Evolutionary conservation across 805 yeast species (phyloP).

Genomic region (Sugiyamaella smithiae): DNA sequence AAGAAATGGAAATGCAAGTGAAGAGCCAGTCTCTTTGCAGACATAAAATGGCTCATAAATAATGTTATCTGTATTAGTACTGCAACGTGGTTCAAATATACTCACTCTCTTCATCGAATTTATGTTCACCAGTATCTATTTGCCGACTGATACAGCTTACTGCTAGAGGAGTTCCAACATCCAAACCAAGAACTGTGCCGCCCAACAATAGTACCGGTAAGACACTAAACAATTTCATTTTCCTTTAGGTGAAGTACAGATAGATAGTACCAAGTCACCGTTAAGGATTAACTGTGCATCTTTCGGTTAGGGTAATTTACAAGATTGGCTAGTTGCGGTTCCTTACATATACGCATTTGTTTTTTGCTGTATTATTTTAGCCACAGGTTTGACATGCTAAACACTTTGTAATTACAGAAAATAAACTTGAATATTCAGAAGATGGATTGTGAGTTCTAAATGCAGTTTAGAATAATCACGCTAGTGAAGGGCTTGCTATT

Average conservation of each 20-base stretch:
- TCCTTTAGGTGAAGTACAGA: not conserved
- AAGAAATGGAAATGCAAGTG: constrained; percentile 55
- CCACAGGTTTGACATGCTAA: too few species aligned
- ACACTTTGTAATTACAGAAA: too few species aligned
- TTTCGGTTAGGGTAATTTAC: constrained; percentile 6
- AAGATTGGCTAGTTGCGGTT: too few species aligned
- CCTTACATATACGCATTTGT: too few species aligned
- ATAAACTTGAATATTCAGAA: too few species aligned
- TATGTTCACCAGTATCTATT: constrained; percentile 75
- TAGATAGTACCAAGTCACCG: not conserved
- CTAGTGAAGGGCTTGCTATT: too few species aligned
- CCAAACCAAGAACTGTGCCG: not conserved
- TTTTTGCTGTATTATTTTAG: too few species aligned
- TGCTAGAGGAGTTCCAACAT: constrained; percentile 30
- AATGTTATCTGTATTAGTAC: constrained; percentile 40
- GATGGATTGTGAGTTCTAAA: too few species aligned
- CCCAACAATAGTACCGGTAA: not conserved
- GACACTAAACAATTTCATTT: not conserved
- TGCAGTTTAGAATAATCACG: too few species aligned
- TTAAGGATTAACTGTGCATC: not conserved
- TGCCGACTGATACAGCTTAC: constrained; percentile 64
- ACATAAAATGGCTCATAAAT: constrained; percentile 56
- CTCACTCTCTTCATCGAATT: constrained; percentile 49
- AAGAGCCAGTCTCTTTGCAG: constrained; percentile 63
- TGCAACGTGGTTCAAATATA: not conserved